Conservation (phyloP, 2,329 filamentous ascomycete species). For the Penicillium sp. region DNA sequence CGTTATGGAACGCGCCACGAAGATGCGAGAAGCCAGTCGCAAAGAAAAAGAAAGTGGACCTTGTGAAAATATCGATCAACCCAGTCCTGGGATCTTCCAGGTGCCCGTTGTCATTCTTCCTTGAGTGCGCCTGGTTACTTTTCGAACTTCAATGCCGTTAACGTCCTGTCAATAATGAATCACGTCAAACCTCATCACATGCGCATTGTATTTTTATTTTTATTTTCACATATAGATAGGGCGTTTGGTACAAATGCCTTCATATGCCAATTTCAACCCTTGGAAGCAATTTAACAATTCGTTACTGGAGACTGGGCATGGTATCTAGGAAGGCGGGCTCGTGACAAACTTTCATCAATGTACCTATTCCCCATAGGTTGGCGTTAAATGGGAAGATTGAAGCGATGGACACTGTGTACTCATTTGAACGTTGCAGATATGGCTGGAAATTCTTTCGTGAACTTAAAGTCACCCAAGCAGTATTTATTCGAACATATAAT, state of each 20-base stretch:
- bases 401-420: not conserved
- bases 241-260: not conserved
- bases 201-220: not conserved
- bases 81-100: constrained; percentile 19
- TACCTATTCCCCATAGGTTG: not conserved
- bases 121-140: constrained; percentile 3
- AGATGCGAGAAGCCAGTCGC: constrained; percentile 15
- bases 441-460: not conserved
- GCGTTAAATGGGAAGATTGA: not conserved
- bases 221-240: not conserved
- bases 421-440: not conserved
- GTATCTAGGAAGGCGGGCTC: not conserved
- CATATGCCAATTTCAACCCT: not conserved
- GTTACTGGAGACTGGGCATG: not conserved
- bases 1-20: constrained; percentile 13
- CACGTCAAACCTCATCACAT: not conserved
- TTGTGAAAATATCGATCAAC: not conserved
- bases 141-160: not conserved
- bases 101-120: constrained; percentile 17
- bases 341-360: not conserved
- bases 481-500: not conserved
- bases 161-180: not conserved
- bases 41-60: constrained; percentile 10
- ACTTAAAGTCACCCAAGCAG: not conserved
- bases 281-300: not conserved